phyloP scores from a whole-genome alignment of 176 grass and related monocot species.

The Ensete ventricosum region DNA sequence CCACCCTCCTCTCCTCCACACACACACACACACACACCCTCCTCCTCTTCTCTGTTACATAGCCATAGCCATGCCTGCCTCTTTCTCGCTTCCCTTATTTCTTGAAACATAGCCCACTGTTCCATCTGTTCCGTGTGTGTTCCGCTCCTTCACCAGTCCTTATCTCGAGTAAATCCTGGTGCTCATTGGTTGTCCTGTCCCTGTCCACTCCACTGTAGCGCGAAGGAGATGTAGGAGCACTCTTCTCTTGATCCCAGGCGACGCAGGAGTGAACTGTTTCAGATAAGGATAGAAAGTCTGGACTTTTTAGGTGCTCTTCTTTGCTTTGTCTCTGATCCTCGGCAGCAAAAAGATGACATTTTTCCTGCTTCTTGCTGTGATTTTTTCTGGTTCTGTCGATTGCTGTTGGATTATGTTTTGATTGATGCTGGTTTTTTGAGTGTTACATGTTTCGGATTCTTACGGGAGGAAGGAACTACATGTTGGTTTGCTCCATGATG shows the following conservation, averaged over 20 bases:
- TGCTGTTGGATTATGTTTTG: no score
- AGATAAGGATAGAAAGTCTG: not conserved
- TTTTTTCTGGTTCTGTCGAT: not conserved
- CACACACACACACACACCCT: no score
- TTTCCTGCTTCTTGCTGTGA: not conserved
- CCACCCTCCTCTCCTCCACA: not conserved
- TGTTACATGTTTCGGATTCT: no score
- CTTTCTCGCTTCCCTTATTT: no score
- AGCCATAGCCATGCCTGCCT: no score
- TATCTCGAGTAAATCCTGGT: not conserved
- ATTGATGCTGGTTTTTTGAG: no score
- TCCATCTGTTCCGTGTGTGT: not conserved
- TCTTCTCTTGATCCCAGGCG: not conserved
- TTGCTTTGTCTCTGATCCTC: not conserved
- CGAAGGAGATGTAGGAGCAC: not conserved
- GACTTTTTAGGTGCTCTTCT: not conserved
- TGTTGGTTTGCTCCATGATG: no score
- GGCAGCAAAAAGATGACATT: not conserved
- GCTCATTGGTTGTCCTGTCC: not conserved
- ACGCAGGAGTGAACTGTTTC: not conserved
- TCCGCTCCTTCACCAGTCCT: not conserved
- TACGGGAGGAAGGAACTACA: no score
- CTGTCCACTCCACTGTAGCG: not conserved
- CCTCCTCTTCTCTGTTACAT: no score
- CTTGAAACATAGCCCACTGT: not conserved